These are phyloP conservation scores for Microascus cirrosus DNA, from an alignment of 2,329 filamentous ascomycete species.

Conservation along the genomic window DNA sequence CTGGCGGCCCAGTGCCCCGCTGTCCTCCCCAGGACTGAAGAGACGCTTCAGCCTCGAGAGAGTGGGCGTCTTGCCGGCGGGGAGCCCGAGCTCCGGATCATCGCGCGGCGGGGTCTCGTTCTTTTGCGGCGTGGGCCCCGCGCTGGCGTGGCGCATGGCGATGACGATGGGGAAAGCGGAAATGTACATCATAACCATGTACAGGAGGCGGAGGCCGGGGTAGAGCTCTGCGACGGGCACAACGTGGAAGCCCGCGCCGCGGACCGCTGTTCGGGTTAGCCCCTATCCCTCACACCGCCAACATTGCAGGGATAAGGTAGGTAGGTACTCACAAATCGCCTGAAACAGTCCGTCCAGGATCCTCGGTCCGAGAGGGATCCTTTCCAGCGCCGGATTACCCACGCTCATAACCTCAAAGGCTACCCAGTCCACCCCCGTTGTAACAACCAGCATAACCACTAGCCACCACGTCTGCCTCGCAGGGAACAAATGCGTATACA, in stretches of 20 bases:
- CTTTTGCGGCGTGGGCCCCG: conserved; percentile 13
- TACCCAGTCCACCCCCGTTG: conserved; percentile 54
- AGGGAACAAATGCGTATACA: conserved; percentile 55
- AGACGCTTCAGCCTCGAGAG: background rate
- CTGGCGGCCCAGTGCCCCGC: conserved; percentile 42
- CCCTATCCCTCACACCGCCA: background rate
- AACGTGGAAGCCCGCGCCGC: conserved; percentile 56
- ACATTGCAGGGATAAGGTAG: background rate
- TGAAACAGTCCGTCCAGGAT: conserved; percentile 57
- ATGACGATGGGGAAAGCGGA: conserved; percentile 52
- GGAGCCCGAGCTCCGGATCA: conserved; percentile 4
- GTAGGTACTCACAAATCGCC: conserved; percentile 32
- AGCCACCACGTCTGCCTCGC: conserved; percentile 55
- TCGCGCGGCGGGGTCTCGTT: conserved; percentile 6
- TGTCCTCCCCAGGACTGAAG: conserved; percentile 12
- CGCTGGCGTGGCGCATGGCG: conserved; percentile 56
- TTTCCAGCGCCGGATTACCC: conserved; percentile 42
- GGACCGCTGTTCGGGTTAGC: conserved; percentile 32
- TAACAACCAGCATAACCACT: conserved; percentile 44
- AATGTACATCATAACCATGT: conserved; percentile 57
- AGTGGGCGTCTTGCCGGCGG: background rate
- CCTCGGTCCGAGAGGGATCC: conserved; percentile 38
- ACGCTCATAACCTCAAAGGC: conserved; percentile 56
- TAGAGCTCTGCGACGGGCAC: conserved; percentile 45
- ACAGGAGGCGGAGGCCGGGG: conserved; percentile 48